Evolutionary conservation across 805 yeast genomes (phyloP), one percentile per base, ranked within the genome.

Genomic region (Nakazawaea ernobii): DNA sequence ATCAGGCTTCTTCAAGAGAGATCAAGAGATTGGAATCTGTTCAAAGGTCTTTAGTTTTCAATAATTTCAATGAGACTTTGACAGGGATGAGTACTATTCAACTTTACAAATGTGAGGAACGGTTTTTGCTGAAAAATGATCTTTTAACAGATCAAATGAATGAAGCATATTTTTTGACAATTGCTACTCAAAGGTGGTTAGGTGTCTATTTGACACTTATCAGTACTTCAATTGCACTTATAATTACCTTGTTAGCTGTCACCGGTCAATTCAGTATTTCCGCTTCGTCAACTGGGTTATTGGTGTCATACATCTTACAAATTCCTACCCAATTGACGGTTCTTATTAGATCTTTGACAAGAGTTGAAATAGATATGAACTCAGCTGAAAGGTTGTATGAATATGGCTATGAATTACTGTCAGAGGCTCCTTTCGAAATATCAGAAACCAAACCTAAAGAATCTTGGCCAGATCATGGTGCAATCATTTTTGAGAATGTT

Each of bases 291-390:
- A 74, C 78, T 10, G 84, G 84, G 59, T 73, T 78, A 44, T 63
- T 78, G 50, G 59, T 77, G 49, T 71, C 73, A 46, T 77, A 77
- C 58, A 77, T 75, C 32, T 66, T 78, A 48, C 81, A 77, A 56
- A 65, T 77, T 46, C 79, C 79, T 30, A 77, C 79, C 26, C 60
- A 74, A 49, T 64, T 78, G 49, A 74, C 79, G 24, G 67, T 75
- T 42, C 65, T 78, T 9, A 60, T 77, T 37, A 68, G 80, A 54
- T 65, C 81, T 29, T 65, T 73, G 65, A 77, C 83, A 13, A 78
- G 74, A 59, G 76, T 74, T 28, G 83, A 78, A 59, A 76, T 72
- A 55, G 79, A 75, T 57, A 76, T 78, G 82, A 77, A 77, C 53
- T 72, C 80, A 42, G 80, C 74, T 10, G 84, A 78, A 62, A 70